These are phyloP conservation scores for Thinopyrum obtusiflorum DNA, from an alignment of 202 grass and related monocot species.

Conservation along the genomic window DNA sequence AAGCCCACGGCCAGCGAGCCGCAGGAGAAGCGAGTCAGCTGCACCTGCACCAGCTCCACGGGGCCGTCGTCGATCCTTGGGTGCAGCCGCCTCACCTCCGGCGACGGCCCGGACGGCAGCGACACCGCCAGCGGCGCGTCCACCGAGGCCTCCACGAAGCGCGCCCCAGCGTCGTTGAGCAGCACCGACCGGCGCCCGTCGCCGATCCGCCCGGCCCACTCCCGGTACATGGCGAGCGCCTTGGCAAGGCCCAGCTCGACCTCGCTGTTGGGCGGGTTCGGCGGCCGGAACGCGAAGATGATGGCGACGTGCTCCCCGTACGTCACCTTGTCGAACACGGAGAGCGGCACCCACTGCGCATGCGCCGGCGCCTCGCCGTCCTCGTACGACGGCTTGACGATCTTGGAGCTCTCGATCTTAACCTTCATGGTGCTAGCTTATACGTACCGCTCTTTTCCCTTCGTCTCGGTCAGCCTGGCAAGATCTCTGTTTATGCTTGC, in stretches of 20 bases:
- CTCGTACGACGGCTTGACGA: constrained; percentile 43
- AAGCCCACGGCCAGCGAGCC: constrained; percentile 30
- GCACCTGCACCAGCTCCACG: no score
- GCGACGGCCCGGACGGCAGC: constrained; percentile 43
- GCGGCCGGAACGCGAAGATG: constrained; percentile 66
- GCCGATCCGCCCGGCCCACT: constrained; percentile 44
- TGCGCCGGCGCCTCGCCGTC: not conserved
- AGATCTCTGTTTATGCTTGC: not conserved
- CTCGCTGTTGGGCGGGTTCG: constrained; percentile 41
- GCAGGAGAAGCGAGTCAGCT: no score
- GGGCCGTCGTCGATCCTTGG: no score
- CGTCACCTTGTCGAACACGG: constrained; percentile 62
- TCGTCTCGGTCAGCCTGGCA: not conserved
- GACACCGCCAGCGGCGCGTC: constrained; percentile 34
- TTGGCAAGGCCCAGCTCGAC: constrained; percentile 44
- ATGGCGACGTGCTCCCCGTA: constrained; percentile 51
- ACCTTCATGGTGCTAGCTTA: constrained; percentile 38
- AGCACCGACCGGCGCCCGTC: constrained; percentile 31
- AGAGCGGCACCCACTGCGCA: constrained; percentile 31
- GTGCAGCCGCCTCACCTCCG: no score
- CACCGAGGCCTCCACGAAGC: constrained; percentile 45
- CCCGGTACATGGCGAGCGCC: constrained; percentile 52
- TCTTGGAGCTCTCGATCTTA: constrained; percentile 48
- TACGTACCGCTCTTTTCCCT: no score
- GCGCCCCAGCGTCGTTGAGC: constrained; percentile 49